Base-by-base conservation (phyloP, 495 filamentous ascomycete species). In the Aspergillus panamensis region DNA sequence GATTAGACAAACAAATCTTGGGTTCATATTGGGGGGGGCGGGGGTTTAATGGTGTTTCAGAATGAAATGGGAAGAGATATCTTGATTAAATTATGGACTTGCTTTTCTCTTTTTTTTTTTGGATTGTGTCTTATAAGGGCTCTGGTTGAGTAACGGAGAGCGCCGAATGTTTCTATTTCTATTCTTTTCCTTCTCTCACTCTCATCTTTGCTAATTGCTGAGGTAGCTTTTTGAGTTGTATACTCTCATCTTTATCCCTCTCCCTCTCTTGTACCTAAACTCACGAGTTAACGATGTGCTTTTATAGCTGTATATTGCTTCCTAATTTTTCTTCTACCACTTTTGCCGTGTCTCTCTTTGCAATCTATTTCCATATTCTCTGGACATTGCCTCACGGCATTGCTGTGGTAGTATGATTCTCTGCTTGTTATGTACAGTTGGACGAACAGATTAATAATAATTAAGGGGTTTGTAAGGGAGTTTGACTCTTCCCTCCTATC, bases 201-300 rank as follows among this genome's bases (percentile, higher is more conserved):
- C 25, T 2, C 25, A 25, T 25, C 25, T 25, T 25, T 25, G 5
- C 2, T 25, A 5, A 25, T 25, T 25, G 25, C 25, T 25, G 25
- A 25, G 25, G 25, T 25, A 25, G 25, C 9, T 20, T 33, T 59
- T 29, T 17, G 30, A 13, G 14, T 19, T 8, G 31, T 45, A 30
- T 13, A 30, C 31, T 29, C 17, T 45, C 19, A 16, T 52, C 44
- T 47, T 29, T 57, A 37, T 53, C 57, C 21, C 60, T 30, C 59
- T 42, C 25, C 25, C 60, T 51, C 42, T 59, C 37, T n/a, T 42
- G 12, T 45, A 45, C 16, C 42, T 30, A 48, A 51, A 25, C 43
- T 57, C 52, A 66, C 50, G 63, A 63, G 60, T 63, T 48, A 58
- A 63, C 35, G 63, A 63, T 59, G 7, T 58, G 29, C 20, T 37